phyloP scores from a whole-genome alignment of 768 basidiomycete genomes.

The Tephrocybe sp. region DNA sequence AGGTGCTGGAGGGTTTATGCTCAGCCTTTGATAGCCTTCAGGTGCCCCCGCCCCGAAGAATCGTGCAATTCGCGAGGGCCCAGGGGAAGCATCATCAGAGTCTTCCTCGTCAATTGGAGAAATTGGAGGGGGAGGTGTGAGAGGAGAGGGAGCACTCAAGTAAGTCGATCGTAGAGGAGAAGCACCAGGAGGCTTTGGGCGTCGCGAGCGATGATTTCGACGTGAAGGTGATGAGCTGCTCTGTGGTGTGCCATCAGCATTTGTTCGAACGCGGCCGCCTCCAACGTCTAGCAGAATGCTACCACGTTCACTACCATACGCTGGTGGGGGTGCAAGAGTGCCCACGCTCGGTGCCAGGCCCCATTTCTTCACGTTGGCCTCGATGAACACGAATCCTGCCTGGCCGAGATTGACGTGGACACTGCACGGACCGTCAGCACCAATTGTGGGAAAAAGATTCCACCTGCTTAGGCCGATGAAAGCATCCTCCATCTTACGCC shows the following conservation, averaged over 20 bases:
- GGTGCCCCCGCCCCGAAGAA: slow-evolving; percentile 14
- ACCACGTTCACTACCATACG: slow-evolving; percentile 95
- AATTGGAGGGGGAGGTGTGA: slow-evolving; percentile 67
- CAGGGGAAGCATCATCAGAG: slow-evolving; percentile 43
- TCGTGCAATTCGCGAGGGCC: slow-evolving; percentile 43
- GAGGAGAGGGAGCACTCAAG: slow-evolving; percentile 36
- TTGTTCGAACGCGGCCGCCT: slow-evolving; percentile 55
- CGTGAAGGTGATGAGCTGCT: slow-evolving; percentile 51
- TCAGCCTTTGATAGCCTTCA: slow-evolving; percentile 32
- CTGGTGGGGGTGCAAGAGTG: slow-evolving; percentile 95
- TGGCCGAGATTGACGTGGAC: slow-evolving; percentile 98
- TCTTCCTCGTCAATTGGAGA: slow-evolving; percentile 72
- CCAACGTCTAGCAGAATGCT: slow-evolving; percentile 95
- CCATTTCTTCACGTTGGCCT: slow-evolving; percentile 99
- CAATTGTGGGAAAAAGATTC: slow-evolving; percentile 97
- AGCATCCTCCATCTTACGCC: slow-evolving; percentile 94
- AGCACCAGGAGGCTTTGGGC: slow-evolving; percentile 40
- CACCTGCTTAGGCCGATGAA: slow-evolving; percentile 86
- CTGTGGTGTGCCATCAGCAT: slow-evolving; percentile 38
- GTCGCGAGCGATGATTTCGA: slow-evolving; percentile 61
- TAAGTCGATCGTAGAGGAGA: slow-evolving; percentile 61
- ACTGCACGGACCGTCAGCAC: slow-evolving; percentile 94
- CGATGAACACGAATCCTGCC: slow-evolving; percentile 98
- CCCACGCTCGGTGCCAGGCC: slow-evolving; percentile 96
- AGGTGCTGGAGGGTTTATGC: slow-evolving; percentile 13